phyloP scores from a whole-genome alignment of 805 yeast genomes.

The Lachancea quebecensis region DNA sequence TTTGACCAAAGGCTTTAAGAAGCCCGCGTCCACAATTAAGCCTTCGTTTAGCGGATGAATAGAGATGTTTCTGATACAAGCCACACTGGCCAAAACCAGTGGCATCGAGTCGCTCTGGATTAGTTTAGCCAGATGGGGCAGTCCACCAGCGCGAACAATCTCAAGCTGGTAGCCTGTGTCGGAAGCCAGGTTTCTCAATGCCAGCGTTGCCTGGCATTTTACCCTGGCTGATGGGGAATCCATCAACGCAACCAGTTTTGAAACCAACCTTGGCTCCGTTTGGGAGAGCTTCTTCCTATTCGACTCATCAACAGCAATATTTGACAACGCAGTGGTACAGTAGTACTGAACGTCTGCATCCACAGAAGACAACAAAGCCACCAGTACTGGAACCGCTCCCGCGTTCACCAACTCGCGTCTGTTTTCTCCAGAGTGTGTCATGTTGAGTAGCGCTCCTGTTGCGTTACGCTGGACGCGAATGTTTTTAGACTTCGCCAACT shows the following conservation, averaged over 20 bases:
- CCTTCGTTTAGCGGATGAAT: slow-evolving; percentile 96
- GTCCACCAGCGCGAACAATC: slow-evolving; percentile 91
- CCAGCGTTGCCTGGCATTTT: slow-evolving; percentile 97
- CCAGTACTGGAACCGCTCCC: slow-evolving; percentile 96
- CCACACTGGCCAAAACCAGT: slow-evolving; percentile 90
- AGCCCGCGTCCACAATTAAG: slow-evolving; percentile 93
- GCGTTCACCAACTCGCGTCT: slow-evolving; percentile 95
- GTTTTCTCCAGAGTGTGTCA: slow-evolving; percentile 97
- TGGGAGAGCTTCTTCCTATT: slow-evolving; percentile 84
- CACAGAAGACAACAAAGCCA: slow-evolving; percentile 70
- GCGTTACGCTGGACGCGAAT: slow-evolving; percentile 97
- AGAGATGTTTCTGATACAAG: slow-evolving; percentile 94
- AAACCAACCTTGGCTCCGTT: slow-evolving; percentile 87
- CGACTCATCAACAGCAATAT: slow-evolving; percentile 92
- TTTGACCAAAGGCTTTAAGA: slow-evolving; percentile 81
- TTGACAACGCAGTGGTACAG: slow-evolving; percentile 94
- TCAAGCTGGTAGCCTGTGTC: slow-evolving; percentile 95
- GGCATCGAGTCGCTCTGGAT: slow-evolving; percentile 88
- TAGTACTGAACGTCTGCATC: slow-evolving; percentile 98
- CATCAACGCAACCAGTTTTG: slow-evolving; percentile 84
- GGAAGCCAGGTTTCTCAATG: slow-evolving; percentile 89
- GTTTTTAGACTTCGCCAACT: slow-evolving; percentile 89
- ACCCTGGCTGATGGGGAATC: slow-evolving; percentile 90
- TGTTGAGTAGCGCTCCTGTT: slow-evolving; percentile 93
- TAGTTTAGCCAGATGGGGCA: slow-evolving; percentile 85